phyloP scores from a whole-genome alignment of 2,329 filamentous ascomycete species.

The Hymenoscyphus infarciens region DNA sequence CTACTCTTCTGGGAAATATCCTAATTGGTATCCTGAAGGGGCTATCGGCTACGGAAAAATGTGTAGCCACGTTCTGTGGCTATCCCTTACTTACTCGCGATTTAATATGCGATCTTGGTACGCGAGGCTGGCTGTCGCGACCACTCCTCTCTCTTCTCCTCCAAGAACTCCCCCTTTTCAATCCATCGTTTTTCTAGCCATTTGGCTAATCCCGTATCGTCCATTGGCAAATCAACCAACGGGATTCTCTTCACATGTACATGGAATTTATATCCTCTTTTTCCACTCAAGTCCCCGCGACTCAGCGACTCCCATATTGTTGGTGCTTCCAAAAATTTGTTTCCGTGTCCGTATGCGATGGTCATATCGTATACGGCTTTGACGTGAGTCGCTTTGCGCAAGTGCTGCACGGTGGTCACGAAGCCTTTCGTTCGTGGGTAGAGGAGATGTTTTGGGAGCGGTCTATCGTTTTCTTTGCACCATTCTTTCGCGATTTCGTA shows the following conservation, averaged over 20 bases:
- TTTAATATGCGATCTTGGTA: slow-evolving; percentile 2
- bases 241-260: slow-evolving; percentile 48
- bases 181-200: slow-evolving; percentile 53
- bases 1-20: neutral
- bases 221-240: slow-evolving; percentile 45
- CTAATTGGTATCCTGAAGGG: slow-evolving; percentile 1
- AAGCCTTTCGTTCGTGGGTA: slow-evolving; percentile 61
- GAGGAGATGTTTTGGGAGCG: slow-evolving; percentile 53
- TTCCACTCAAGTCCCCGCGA: slow-evolving; percentile 39
- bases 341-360: slow-evolving; percentile 48
- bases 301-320: slow-evolving; percentile 52
- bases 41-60: neutral
- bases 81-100: neutral
- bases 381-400: slow-evolving; percentile 48
- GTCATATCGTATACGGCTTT: slow-evolving; percentile 54
- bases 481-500: slow-evolving; percentile 48
- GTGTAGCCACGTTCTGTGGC: neutral
- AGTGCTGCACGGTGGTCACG: slow-evolving; percentile 53
- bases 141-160: slow-evolving; percentile 44
- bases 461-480: slow-evolving; percentile 48
- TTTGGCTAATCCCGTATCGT: slow-evolving; percentile 46
- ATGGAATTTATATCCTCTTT: slow-evolving; percentile 46
- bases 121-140: slow-evolving; percentile 19
- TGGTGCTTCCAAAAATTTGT: slow-evolving; percentile 44
- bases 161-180: slow-evolving; percentile 51